Base-by-base conservation (phyloP, 2,329 filamentous ascomycete species). In the Blastomyces emzantsi region DNA sequence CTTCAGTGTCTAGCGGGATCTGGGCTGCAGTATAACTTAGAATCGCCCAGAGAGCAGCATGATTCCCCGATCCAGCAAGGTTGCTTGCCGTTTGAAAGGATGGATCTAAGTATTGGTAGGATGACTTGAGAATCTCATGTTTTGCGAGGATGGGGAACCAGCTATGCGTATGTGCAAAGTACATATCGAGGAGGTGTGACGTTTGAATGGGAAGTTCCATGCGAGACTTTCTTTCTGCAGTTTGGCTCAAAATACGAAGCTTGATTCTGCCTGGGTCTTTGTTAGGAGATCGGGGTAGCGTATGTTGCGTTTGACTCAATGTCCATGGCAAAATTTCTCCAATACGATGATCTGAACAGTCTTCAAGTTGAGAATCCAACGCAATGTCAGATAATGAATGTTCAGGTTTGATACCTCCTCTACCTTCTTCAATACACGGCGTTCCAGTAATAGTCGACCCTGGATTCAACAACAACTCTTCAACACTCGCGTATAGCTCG, bases 111-210 rank as follows among this genome's bases (percentile, higher is more conserved):
- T 83, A 84, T 7, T 80, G 77, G 69, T 85, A 85, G n/a, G 81
- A 82, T 3, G 80, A 76, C 63, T 81, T 82, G 19, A 85, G 73
- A 9, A 85, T 77, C 63, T 81, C 80, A 66, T 85, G 81, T 69
- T 83, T 85, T 59, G 83, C 81, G 33, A 81, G 76, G n/a, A 86
- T 79, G 0, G 84, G 84, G 39, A 86, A 78, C 83, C 84, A 86
- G 33, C 79, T 79, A 67, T 86, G 82, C 0, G 82, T 84, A 63
- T 81, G 80, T 0, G 82, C 79, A 66, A 85, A 85, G 67, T 85
- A 86, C 13, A 81, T 75, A 68, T 85, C 82, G 45, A 86, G 73
- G 7, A 85, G 72, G 19, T 77, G 75, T 70, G 82, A 82, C 9
- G 81, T 78, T 62, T 82, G 78, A 33, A 74, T 67, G 15, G 83